Base-by-base conservation (phyloP, 2,329 filamentous ascomycete genomes). In the Exophiala alcalophila region DNA sequence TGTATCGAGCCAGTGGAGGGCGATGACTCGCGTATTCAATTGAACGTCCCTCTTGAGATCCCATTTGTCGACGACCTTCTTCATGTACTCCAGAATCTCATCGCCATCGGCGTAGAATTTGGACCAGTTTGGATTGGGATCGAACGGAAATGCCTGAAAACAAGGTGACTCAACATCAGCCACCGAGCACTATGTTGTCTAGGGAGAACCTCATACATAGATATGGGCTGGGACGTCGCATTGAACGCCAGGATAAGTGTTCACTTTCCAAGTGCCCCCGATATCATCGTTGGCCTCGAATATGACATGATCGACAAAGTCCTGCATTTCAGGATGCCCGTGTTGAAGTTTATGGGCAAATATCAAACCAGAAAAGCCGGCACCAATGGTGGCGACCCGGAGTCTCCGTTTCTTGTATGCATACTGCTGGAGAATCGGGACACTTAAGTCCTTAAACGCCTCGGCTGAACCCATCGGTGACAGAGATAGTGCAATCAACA, bases 181-280 rank as follows among this genome's bases (percentile, higher is more conserved):
- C 10, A n/a, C n/a, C n/a, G n/a, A n/a, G n/a, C n/a, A n/a, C n/a
- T n/a, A n/a, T n/a, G n/a, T n/a, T n/a, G n/a, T n/a, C n/a, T n/a
- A n/a, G n/a, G n/a, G n/a, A n/a, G n/a, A n/a, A n/a, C n/a, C n/a
- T n/a, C n/a, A n/a, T 31, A 51, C 82, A 54, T 87, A 87, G 14
- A 82, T 80, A 58, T 84, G 80, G 0, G 81, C 76, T 0, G 83
- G 80, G 10, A 86, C 77, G 58, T 86, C 81, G 53, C 83, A 86
- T 28, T 44, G 40, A 6, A 52, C 65, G 4, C 68, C 68, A 0
- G 66, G 66, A 44, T 68, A 69, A 1, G 56, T 55, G 33, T 70
- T 70, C 32, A 65, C 67, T 3, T 65, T 52, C 63, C 62, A 65
- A 0, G 67, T 70, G 4, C 67, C 67, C 5, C 66, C 68, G 14